Evolutionary conservation across 2,329 filamentous ascomycete genomes (phyloP).

Genomic region (Diaporthe caulivora): DNA sequence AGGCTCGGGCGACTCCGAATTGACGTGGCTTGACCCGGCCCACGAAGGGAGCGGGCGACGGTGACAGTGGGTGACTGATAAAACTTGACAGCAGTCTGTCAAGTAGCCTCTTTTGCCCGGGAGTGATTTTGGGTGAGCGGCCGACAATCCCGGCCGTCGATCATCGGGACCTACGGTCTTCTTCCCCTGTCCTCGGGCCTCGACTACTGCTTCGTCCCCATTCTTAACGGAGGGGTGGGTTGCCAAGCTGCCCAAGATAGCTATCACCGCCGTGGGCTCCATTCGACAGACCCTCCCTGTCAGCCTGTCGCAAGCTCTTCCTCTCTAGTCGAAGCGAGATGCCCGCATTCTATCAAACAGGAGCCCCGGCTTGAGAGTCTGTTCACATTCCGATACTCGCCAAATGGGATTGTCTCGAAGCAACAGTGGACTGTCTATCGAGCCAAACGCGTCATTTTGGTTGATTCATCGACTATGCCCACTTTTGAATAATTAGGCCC

Average conservation of each 20-base stretch:
- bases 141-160: conserved; percentile 30
- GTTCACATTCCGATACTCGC: conserved; percentile 3
- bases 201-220: conserved; percentile 25
- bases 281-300: conserved; percentile 29
- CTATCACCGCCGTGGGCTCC: conserved; percentile 20
- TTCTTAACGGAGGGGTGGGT: conserved; percentile 29
- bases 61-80: conserved; percentile 19
- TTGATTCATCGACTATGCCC: neutral
- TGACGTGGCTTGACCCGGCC: conserved; percentile 14
- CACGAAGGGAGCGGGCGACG: conserved; percentile 7
- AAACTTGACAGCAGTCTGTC: conserved; percentile 31
- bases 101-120: neutral
- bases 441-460: neutral
- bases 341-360: conserved; percentile 35
- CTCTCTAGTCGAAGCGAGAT: conserved; percentile 34
- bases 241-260: conserved; percentile 32
- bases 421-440: neutral
- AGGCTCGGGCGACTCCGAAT: conserved; percentile 20
- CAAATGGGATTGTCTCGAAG: conserved; percentile 5
- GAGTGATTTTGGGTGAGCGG: neutral
- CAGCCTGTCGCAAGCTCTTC: conserved; percentile 42
- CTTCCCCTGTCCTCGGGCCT: conserved; percentile 13
- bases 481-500: neutral
- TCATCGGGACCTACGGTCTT: conserved; percentile 30
- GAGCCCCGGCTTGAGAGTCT: neutral